Evolutionary conservation across 306 rosid genomes (phyloP).

Genomic region (Argentina anserina): DNA sequence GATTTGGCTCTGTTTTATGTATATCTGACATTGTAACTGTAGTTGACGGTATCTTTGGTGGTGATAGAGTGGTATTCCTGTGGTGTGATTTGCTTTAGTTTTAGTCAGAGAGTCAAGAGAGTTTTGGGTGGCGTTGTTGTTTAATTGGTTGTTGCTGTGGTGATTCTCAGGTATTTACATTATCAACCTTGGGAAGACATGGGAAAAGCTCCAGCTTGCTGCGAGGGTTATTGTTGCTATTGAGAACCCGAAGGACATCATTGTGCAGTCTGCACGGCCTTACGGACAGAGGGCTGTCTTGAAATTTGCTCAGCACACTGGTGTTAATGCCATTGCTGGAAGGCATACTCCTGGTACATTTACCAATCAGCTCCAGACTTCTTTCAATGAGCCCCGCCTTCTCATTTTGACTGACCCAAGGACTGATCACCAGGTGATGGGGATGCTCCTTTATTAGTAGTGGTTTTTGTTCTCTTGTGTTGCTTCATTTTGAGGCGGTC

Average conservation of each 20-base stretch:
- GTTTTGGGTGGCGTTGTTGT: not conserved
- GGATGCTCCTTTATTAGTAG: not conserved
- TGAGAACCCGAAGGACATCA: constrained; percentile 78
- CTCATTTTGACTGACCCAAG: constrained; percentile 89
- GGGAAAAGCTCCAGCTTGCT: constrained; percentile 80
- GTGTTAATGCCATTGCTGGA: constrained; percentile 81
- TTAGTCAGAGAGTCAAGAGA: not conserved
- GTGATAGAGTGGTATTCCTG: not conserved
- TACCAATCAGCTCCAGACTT: constrained; percentile 87
- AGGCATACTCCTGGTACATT: constrained; percentile 89
- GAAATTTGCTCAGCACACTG: constrained; percentile 77
- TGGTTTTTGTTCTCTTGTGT: not conserved
- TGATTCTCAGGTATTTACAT: constrained; percentile 59
- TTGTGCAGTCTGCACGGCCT: constrained; percentile 76
- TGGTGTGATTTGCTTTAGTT: not conserved
- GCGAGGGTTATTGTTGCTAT: constrained; percentile 81
- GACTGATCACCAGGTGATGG: constrained; percentile 81
- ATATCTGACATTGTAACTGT: not conserved
- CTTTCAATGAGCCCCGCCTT: constrained; percentile 83
- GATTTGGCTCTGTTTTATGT: not conserved
- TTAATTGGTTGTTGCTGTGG: not conserved
- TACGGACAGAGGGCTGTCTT: constrained; percentile 84
- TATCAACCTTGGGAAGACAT: constrained; percentile 73
- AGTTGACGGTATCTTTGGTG: not conserved
- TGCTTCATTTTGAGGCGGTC: not conserved